Base-by-base conservation (phyloP, 805 yeast genomes). In the Pichia scutulata region DNA sequence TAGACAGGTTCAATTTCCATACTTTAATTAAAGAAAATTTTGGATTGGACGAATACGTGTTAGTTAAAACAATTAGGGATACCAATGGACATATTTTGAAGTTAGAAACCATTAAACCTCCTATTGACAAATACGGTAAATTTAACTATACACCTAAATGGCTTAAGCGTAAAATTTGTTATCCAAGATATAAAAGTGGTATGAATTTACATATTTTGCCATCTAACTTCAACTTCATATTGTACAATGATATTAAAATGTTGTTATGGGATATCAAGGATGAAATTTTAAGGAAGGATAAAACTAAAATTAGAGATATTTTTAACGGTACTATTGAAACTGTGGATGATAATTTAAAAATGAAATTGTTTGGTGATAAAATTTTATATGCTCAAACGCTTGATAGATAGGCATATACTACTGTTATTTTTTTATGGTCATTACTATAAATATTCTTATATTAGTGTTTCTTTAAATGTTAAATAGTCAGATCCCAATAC, bases 161-260 rank as follows among this genome's bases (percentile, higher is more conserved):
- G 71, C 56, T 72, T 18, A 73, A 73, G 52, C 60, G 62, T 40
- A 59, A 64, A 43, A 63, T 73, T 41, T 72, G 76, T 40, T 70
- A 64, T 49, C 77, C 77, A 43, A 59, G 77, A 25, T 73, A 73
- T 52, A 73, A 73, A 50, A 63, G 73, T 44, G 70, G 68, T 28
- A 73, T 73, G 76, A 71, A 71, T 54, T 58, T 73, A 7, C 74
- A 69, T 50, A 42, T 70, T 14, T 21, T 69, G 2, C 43, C 36
- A 41, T 24, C 56, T 1, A 39, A 46, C 33, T 52, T 47, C 13
- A 54, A 56, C 39, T 60, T 60, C 28, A 49, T 63, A 2, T 41
- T 67, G 1, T 67, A 67, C 50, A 64, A 62, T 46, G 67, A 67
- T 49, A 42, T 52, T 22, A 57, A 58, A 28, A 62, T 62, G 67